Percentiles rank a stretch among this genome's conserved stretches.
These are phyloP conservation scores for Chenopodium quinoa DNA, from an alignment of 148 eudicot genomes.

Conservation along the genomic window DNA sequence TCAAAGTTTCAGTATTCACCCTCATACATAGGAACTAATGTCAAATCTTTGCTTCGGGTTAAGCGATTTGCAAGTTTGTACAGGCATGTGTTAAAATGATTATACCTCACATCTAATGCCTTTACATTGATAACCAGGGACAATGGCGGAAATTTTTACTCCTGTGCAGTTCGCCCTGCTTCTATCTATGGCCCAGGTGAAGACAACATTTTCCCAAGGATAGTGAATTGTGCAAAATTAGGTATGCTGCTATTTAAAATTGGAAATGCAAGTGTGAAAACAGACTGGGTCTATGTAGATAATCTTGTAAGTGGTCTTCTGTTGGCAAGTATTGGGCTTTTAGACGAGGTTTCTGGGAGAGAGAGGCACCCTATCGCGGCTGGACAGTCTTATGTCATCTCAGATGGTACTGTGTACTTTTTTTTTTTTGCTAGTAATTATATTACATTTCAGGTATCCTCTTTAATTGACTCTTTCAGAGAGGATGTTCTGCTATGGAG, in stretches of 20 bases:
- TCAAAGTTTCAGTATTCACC: not conserved
- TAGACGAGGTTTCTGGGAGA: slow-evolving; percentile 75
- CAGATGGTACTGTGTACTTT: slow-evolving; percentile 57
- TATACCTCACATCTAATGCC: slow-evolving; percentile 10
- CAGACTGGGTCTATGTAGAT: slow-evolving; percentile 84
- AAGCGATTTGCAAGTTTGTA: not conserved
- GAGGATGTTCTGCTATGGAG: not conserved
- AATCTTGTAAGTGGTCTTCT: slow-evolving; percentile 69
- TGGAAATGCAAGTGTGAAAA: slow-evolving; percentile 54
- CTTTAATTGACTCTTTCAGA: not conserved
- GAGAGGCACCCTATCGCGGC: slow-evolving; percentile 62
- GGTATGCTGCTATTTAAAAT: slow-evolving; percentile 65
- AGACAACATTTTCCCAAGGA: slow-evolving; percentile 65
- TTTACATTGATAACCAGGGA: slow-evolving; percentile 36
- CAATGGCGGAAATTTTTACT: slow-evolving; percentile 54
- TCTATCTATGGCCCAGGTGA: slow-evolving; percentile 92
- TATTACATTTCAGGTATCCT: not conserved
- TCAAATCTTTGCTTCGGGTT: not conserved
- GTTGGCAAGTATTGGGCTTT: slow-evolving; percentile 79
- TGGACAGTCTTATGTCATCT: slow-evolving; percentile 82
- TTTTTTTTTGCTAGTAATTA: not conserved
- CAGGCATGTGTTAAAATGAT: not conserved
- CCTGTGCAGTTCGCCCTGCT: slow-evolving; percentile 86
- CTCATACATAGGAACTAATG: not conserved
- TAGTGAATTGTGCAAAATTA: slow-evolving; percentile 49